A percentile compares a stretch with the other conserved stretches of the same genome.
Evolutionary conservation across 768 basidiomycete species (phyloP).

Genomic region (Chlorophyllum brunneum): DNA sequence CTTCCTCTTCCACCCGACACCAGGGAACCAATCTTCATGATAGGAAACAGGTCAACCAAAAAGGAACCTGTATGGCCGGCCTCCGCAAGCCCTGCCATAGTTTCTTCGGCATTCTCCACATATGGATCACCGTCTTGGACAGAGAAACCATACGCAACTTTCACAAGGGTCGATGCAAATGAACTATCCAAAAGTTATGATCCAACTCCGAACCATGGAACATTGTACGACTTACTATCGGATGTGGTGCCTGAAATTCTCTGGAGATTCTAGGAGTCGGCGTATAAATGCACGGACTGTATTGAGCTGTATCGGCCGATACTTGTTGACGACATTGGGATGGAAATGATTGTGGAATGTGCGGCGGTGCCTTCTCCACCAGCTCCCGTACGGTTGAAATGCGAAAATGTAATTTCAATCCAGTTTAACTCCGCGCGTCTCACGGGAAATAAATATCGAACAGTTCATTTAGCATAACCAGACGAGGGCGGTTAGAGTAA

Average conservation of each 20-base stretch:
- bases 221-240: constrained; percentile 30
- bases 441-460: background rate
- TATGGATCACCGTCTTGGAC: constrained; percentile 30
- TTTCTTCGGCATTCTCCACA: constrained; percentile 26
- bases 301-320: constrained; percentile 5
- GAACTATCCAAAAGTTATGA: constrained; percentile 23
- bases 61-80: constrained; percentile 28
- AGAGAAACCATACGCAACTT: constrained; percentile 30
- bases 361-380: constrained; percentile 11
- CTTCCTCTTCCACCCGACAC: constrained; percentile 33
- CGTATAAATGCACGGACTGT: constrained; percentile 1
- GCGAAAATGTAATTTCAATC: constrained; percentile 3
- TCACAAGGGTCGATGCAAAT: constrained; percentile 27
- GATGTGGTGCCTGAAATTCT: constrained; percentile 29
- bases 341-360: constrained; percentile 11
- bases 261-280: constrained; percentile 1
- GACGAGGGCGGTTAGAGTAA: background rate
- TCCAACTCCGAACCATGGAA: background rate
- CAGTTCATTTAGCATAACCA: constrained; percentile 7
- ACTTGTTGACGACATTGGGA: background rate
- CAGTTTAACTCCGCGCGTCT: background rate
- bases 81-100: constrained; percentile 21
- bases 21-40: constrained; percentile 35
- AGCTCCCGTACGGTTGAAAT: constrained; percentile 3
- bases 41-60: constrained; percentile 30